Conservation (phyloP, 1,284 basidiomycete genomes). For the Melanopsichium pennsylvanicum region DNA sequence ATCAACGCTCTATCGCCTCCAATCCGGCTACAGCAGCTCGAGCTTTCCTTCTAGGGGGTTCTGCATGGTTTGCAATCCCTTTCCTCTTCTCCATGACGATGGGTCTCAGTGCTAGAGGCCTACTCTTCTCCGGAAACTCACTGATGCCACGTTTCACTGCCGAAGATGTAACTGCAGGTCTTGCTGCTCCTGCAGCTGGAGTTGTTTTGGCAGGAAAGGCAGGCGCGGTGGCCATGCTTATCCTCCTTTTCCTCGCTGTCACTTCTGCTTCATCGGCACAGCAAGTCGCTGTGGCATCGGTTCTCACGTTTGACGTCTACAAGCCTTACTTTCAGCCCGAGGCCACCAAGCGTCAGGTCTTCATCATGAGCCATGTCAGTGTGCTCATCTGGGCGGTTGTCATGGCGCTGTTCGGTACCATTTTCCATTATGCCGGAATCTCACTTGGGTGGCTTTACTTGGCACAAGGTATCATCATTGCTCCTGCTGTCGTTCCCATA, state of each 20-base stretch:
- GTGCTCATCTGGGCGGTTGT: slow-evolving; percentile 74
- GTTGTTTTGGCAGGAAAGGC: slow-evolving; percentile 79
- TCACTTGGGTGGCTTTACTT: slow-evolving; percentile 71
- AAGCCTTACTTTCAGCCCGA: slow-evolving; percentile 74
- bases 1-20: slow-evolving; percentile 86
- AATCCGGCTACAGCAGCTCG: slow-evolving; percentile 82
- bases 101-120: slow-evolving; percentile 71
- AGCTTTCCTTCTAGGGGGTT: slow-evolving; percentile 86
- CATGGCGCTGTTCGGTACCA: slow-evolving; percentile 81
- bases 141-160: slow-evolving; percentile 48
- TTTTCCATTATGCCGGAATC: slow-evolving; percentile 78
- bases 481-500: slow-evolving; percentile 84
- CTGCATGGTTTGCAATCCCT: slow-evolving; percentile 75
- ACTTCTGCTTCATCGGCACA: slow-evolving; percentile 88
- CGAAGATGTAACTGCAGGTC: slow-evolving; percentile 53
- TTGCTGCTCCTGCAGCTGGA: slow-evolving; percentile 68
- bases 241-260: slow-evolving; percentile 73
- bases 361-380: slow-evolving; percentile 74
- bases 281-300: slow-evolving; percentile 78
- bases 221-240: slow-evolving; percentile 77
- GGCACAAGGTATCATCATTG: slow-evolving; percentile 82
- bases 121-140: slow-evolving; percentile 57
- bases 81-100: slow-evolving; percentile 72
- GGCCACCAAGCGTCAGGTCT: slow-evolving; percentile 73
- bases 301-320: slow-evolving; percentile 72